Base-by-base conservation (phyloP, 768 basidiomycete species). In the Tricholoma furcatifolium region DNA sequence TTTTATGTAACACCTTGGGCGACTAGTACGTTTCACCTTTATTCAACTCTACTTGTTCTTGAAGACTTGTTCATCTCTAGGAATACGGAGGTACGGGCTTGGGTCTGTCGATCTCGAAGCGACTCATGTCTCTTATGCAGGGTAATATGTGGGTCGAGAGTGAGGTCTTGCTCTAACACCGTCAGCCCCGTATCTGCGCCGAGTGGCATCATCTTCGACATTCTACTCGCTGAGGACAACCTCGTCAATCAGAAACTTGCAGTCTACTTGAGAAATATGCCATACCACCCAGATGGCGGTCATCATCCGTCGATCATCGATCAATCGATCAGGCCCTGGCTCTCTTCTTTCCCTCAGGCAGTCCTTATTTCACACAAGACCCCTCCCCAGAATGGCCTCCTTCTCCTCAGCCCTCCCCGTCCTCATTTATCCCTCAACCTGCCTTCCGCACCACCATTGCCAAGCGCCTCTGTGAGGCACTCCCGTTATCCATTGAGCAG, bases 101-200 rank as follows among this genome's bases (percentile, higher is more conserved):
- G 2, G 96, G 96, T 12, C 78, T 98, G 41, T 98, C 95, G 9
- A 98, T 99, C 64, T 98, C 96, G 41, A 98, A 98, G 66, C 89
- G 95, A 1, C 85, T 99, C 21, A 96, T 98, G 15, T 87, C 86
- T 43, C 87, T 99, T 61, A 99, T 99, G 97, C 85, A 92, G 61
- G 97, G 97, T 42, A 92, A 96, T 64, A 91, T 99, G 79, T 99
- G 97, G 97, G 97, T 99, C 18, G 92, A 97, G 71, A 90, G 87
- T 55, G 93, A 96, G 67, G 91, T 96, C 53, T 81, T 88, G 41
- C n/a, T n/a, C 91, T 41, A 95, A 94, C 70, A 94, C 94, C 18
- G 88, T 94, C 58, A 90, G 88, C 55, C 90, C 92, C 0, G 88
- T 92, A 8, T 83, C 89, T 9, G 85, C 86, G 1, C 88, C 90